Evolutionary conservation across 345 rosid species (phyloP).

Genomic region (Cardamine occulta): DNA sequence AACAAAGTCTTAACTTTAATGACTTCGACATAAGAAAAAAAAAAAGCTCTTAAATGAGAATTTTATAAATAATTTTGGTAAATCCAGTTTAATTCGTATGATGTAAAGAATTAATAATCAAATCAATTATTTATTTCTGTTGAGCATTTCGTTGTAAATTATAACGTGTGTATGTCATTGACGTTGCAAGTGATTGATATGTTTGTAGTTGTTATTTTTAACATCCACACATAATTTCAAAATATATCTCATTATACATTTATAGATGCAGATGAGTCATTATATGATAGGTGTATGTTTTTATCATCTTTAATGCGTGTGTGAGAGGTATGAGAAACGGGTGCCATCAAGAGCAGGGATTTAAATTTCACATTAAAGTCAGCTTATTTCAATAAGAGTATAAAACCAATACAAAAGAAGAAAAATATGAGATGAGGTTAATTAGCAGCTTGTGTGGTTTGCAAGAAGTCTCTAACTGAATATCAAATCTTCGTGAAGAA

Average conservation of each 20-base stretch:
- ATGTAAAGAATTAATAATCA: not conserved
- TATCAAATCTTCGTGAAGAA: not conserved
- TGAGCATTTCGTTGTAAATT: not conserved
- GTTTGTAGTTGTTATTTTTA: not conserved
- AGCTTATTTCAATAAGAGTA: slow-evolving; percentile 22
- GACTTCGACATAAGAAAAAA: not conserved
- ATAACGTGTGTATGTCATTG: slow-evolving; percentile 5
- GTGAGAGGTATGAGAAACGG: slow-evolving; percentile 18
- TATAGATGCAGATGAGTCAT: slow-evolving; percentile 9
- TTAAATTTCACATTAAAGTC: slow-evolving; percentile 25
- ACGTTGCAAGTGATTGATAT: slow-evolving; percentile 1
- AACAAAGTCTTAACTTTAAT: not conserved
- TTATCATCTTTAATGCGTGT: slow-evolving; percentile 30
- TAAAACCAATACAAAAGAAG: not conserved
- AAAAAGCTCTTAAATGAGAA: not conserved
- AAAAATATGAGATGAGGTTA: not conserved
- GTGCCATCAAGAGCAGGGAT: slow-evolving; percentile 14
- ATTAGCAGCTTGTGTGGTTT: slow-evolving; percentile 9
- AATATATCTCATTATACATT: slow-evolving; percentile 8
- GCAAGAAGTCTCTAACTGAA: slow-evolving; percentile 49
- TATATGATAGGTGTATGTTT: slow-evolving; percentile 27
- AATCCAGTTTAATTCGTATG: not conserved
- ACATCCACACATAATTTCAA: slow-evolving; percentile 35
- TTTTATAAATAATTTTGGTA: not conserved
- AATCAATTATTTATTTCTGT: not conserved